Evolutionary conservation across 2,329 filamentous ascomycete genomes (phyloP), one percentile per base, ranked within the genome.

Genomic region (Talaromyces piceae): DNA sequence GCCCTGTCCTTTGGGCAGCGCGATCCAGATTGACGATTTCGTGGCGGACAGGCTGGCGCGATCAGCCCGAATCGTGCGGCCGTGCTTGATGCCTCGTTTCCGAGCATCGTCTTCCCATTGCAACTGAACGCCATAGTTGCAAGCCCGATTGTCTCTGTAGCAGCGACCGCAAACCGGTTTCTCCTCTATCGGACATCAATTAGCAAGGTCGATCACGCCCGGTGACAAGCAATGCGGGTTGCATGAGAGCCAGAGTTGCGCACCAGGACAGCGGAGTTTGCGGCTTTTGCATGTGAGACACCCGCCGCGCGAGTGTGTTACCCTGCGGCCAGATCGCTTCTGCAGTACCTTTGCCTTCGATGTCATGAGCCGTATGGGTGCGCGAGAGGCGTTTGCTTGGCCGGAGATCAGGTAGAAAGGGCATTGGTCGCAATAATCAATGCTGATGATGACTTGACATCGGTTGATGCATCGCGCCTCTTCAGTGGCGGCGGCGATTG

Each of bases 81-180:
- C 53, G 50, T 55, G 53, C 27, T 53, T 55, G 26, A 55, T 49
- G 12, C 53, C 53, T 20, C 53, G 51, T 23, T 53, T 50, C 27
- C 53, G 53, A 16, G 50, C 50, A 12, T 55, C 53, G 22, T 55
- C 53, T 33, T 55, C 53, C 53, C 53, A 55, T 37, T 46, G 53
- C 12, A 55, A 23, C 16, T 50, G 51, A 13, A 53, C 28, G 4
- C 30, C 53, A 31, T 55, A 55, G 27, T 16, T 50, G 26, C 53
- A 55, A 11, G 27, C 16, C 23, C 45, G 47, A 18, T 53, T 53
- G 27, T 55, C 53, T 16, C 47, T 45, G 18, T 37, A 28, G 45
- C 53, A 55, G 20, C 51, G 51, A 20, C 28, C 33, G 33, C 51
- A 53, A 45, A 46, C 44, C 7, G 53, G 53, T 16, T 53, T 55